Evolutionary conservation across 2,329 filamentous ascomycete genomes (phyloP).

Genomic region (Fusarium floridanum): DNA sequence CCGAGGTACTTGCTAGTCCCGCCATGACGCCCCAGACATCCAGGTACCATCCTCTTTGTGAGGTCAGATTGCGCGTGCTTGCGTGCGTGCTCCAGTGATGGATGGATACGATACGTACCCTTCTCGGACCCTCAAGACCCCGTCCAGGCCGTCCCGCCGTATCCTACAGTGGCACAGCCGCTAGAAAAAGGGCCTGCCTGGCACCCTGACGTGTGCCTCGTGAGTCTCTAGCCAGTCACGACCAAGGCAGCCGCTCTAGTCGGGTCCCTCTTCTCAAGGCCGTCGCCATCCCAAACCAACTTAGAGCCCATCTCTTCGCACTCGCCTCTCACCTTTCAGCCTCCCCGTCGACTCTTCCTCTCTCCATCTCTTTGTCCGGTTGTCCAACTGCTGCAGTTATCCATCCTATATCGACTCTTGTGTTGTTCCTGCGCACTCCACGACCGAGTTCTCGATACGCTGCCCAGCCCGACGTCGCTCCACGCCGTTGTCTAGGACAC

Average conservation of each 20-base stretch:
- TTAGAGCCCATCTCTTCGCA: constrained; percentile 39
- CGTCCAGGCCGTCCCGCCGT: constrained; percentile 15
- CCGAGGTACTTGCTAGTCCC: constrained; percentile 9
- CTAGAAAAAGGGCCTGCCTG: constrained; percentile 40
- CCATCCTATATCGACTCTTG: constrained; percentile 21
- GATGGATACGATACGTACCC: constrained; percentile 14
- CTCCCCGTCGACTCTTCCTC: constrained; percentile 32
- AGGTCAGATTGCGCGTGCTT: constrained; percentile 12
- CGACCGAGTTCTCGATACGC: constrained; percentile 22
- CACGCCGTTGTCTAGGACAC: constrained; percentile 45
- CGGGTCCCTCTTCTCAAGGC: constrained; percentile 15
- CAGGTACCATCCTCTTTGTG: not conserved
- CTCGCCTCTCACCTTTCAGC: constrained; percentile 41
- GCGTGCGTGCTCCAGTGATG: not conserved
- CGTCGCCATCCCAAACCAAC: constrained; percentile 37
- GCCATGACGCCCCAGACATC: not conserved
- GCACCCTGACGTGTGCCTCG: constrained; percentile 41
- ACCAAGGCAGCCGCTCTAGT: constrained; percentile 41
- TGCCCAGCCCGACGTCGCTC: constrained; percentile 33
- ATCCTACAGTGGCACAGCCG: constrained; percentile 35
- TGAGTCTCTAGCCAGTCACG: constrained; percentile 38
- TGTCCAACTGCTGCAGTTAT: constrained; percentile 4
- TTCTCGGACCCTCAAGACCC: constrained; percentile 14
- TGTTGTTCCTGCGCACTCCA: constrained; percentile 19
- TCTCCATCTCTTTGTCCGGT: constrained; percentile 24